Conservation (phyloP, 2,329 filamentous ascomycete genomes). For the Pseudogymnoascus verrucosus region DNA sequence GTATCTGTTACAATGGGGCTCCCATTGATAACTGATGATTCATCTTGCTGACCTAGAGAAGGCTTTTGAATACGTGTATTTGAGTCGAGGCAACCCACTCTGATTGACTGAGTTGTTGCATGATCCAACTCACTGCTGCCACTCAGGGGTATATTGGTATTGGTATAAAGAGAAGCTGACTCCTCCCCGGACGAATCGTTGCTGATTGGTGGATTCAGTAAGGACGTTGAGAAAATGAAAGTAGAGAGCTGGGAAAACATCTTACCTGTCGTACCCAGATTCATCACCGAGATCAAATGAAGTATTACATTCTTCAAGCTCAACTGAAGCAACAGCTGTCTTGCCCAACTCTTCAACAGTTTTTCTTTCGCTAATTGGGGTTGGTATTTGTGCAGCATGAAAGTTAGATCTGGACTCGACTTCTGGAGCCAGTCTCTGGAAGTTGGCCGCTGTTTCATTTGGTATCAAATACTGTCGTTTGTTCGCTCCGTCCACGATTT, state of each 20-base stretch:
- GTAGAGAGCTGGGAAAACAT: neutral
- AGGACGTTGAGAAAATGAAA: neutral
- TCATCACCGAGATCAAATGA: neutral
- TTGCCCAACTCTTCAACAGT: neutral
- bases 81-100: neutral
- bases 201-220: neutral
- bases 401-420: neutral
- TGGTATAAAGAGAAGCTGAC: neutral
- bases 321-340: neutral
- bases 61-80: neutral
- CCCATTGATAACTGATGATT: neutral
- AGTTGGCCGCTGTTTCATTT: neutral
- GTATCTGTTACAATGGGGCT: neutral
- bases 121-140: neutral
- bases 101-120: neutral
- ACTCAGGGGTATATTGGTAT: neutral
- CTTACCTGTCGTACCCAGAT: neutral
- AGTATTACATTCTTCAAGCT: neutral
- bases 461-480: neutral
- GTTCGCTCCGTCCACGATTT: neutral
- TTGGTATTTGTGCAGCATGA: neutral
- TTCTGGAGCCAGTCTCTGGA: neutral
- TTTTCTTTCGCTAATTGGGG: neutral
- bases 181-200: neutral
- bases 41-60: neutral